A percentile compares a stretch with the other conserved stretches of the same genome.
Conservation (phyloP, 2,329 filamentous ascomycete genomes). For the Cercospora sp. region DNA sequence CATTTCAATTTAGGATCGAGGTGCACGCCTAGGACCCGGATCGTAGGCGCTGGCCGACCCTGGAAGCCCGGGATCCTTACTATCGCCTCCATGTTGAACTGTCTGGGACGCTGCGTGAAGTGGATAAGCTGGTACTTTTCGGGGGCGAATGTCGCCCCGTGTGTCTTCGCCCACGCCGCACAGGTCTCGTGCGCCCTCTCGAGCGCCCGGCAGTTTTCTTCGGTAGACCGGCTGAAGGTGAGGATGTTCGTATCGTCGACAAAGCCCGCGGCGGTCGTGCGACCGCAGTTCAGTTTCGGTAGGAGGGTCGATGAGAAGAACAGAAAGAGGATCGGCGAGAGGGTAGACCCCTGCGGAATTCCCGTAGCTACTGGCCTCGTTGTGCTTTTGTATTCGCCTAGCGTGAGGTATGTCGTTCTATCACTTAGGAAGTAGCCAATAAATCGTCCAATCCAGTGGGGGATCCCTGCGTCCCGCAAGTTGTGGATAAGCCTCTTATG, state of each 20-base stretch:
- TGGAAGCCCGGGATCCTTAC: too few species aligned
- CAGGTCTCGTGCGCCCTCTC: constrained; percentile 12
- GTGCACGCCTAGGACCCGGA: constrained; percentile 1
- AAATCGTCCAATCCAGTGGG: too few species aligned
- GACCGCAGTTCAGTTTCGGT: background rate
- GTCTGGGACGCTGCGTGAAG: background rate
- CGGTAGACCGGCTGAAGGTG: constrained; percentile 3
- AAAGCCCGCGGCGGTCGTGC: constrained; percentile 5
- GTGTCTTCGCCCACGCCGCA: constrained; percentile 3
- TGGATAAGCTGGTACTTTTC: constrained; percentile 18
- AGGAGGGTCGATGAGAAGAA: background rate
- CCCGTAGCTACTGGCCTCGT: background rate
- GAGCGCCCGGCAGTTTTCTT: constrained; percentile 9
- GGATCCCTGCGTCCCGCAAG: too few species aligned
- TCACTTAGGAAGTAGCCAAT: too few species aligned
- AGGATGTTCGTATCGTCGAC: constrained; percentile 17
- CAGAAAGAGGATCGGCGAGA: background rate
- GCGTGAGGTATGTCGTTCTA: background rate
- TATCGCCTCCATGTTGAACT: constrained; percentile 9
- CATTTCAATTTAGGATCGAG: background rate
- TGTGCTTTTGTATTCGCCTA: background rate
- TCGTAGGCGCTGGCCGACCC: background rate
- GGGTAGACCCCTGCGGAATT: background rate
- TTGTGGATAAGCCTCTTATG: too few species aligned
- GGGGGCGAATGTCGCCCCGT: constrained; percentile 12